These are phyloP conservation scores for Steccherinum ochraceum DNA, from an alignment of 768 basidiomycete genomes.

Conservation along the genomic window DNA sequence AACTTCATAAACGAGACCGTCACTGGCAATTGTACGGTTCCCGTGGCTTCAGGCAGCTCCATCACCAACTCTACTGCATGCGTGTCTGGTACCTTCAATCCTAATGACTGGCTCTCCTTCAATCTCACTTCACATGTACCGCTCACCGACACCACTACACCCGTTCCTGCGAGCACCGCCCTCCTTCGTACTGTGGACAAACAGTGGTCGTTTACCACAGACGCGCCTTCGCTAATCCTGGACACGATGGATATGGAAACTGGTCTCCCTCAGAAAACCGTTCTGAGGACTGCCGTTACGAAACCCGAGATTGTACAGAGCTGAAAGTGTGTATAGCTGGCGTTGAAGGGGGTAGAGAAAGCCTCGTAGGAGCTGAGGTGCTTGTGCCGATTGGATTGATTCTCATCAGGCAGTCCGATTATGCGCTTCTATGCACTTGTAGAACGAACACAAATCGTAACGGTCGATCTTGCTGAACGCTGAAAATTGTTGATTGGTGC, in stretches of 20 bases:
- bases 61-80: conserved; percentile 6
- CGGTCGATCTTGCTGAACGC: no score
- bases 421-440: background rate
- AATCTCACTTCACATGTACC: conserved; percentile 11
- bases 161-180: background rate
- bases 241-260: background rate
- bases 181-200: background rate
- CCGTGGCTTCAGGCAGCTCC: background rate
- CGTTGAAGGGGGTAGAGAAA: background rate
- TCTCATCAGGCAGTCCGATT: conserved; percentile 10
- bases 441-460: no score
- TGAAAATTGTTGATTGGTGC: no score
- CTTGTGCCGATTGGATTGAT: conserved; percentile 10
- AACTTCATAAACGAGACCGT: conserved; percentile 4
- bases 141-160: conserved; percentile 6
- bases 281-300: conserved; percentile 7
- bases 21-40: conserved; percentile 10
- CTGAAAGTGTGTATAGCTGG: conserved; percentile 11
- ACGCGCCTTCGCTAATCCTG: conserved; percentile 6
- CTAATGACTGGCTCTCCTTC: conserved; percentile 3
- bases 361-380: conserved; percentile 9
- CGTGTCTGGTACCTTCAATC: conserved; percentile 8
- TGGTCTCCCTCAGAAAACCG: background rate
- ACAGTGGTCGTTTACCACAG: conserved; percentile 1
- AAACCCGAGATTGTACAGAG: conserved; percentile 7